These are phyloP conservation scores for Salix dunnii DNA, from an alignment of 345 rosid genomes.

Conservation along the genomic window DNA sequence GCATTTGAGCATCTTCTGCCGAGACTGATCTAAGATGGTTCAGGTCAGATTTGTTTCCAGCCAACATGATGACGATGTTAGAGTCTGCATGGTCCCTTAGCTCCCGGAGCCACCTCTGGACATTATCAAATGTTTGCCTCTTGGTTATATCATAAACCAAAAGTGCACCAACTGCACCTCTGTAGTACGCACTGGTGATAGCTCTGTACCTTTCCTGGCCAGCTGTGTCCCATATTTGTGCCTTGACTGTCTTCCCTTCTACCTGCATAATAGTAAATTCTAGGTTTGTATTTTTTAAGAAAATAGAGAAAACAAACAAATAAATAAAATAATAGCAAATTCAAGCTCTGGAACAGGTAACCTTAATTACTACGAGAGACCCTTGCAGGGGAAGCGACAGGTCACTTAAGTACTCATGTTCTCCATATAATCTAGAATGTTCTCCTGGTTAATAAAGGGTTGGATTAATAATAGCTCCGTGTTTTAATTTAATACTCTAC, in stretches of 20 bases:
- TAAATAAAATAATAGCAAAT: background rate
- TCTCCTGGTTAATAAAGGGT: background rate
- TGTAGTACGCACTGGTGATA: slow-evolving; percentile 68
- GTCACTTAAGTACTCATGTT: background rate
- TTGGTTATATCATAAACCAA: slow-evolving; percentile 67
- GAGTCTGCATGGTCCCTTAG: slow-evolving; percentile 68
- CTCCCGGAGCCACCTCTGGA: slow-evolving; percentile 61
- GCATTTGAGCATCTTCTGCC: slow-evolving; percentile 29
- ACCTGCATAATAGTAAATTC: slow-evolving; percentile 29
- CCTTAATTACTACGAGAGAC: background rate
- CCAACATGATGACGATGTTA: slow-evolving; percentile 69
- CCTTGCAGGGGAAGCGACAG: background rate
- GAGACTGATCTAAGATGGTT: slow-evolving; percentile 50
- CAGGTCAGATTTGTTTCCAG: slow-evolving; percentile 64
- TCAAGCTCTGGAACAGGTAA: background rate
- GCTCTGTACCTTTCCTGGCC: slow-evolving; percentile 73
- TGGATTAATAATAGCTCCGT: background rate
- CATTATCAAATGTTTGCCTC: slow-evolving; percentile 60
- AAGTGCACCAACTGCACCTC: slow-evolving; percentile 70
- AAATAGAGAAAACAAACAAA: background rate
- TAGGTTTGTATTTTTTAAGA: background rate
- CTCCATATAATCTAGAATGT: background rate
- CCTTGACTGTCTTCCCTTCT: slow-evolving; percentile 68
- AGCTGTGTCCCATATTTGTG: slow-evolving; percentile 76
- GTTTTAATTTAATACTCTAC: background rate